These are phyloP conservation scores for Termitomyces sp. DNA, from an alignment of 1,284 basidiomycete genomes.

Conservation along the genomic window DNA sequence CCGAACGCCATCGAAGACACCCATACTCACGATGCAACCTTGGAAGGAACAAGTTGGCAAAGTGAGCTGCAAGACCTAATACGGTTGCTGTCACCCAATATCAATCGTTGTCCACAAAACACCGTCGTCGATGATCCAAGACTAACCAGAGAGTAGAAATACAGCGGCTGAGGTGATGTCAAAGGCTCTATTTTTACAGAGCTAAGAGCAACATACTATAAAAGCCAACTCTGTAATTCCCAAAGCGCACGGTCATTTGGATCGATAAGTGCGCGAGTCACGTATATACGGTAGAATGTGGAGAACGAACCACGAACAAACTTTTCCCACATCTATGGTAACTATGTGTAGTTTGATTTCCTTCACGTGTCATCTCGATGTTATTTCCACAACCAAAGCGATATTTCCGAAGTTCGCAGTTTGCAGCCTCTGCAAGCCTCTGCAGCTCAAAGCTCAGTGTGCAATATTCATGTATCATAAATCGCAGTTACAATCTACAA, in stretches of 20 bases:
- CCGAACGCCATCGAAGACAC: not conserved
- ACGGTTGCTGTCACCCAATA: slow-evolving; percentile 38
- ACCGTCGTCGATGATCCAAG: not conserved
- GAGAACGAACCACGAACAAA: not conserved
- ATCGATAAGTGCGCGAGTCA: slow-evolving; percentile 9
- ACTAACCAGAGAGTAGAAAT: slow-evolving; percentile 50
- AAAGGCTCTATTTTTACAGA: not conserved
- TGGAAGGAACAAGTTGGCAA: slow-evolving; percentile 62
- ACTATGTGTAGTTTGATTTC: too few relatives aligned
- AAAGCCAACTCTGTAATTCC: slow-evolving; percentile 44
- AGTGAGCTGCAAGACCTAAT: slow-evolving; percentile 61
- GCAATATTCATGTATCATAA: too few relatives aligned
- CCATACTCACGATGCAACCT: slow-evolving; percentile 49
- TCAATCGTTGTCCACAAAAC: not conserved
- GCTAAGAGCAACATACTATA: slow-evolving; percentile 30
- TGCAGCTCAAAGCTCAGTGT: too few relatives aligned
- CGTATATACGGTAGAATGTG: not conserved
- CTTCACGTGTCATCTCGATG: too few relatives aligned
- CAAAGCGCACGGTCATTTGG: slow-evolving; percentile 54
- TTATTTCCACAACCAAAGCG: too few relatives aligned
- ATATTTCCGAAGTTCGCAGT: too few relatives aligned
- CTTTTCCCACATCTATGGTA: too few relatives aligned
- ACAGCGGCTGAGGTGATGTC: slow-evolving; percentile 40
- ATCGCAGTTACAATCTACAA: too few relatives aligned
- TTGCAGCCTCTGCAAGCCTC: too few relatives aligned